These are phyloP conservation scores for Eucalyptus virginea DNA, from an alignment of 345 rosid genomes.

Conservation along the genomic window DNA sequence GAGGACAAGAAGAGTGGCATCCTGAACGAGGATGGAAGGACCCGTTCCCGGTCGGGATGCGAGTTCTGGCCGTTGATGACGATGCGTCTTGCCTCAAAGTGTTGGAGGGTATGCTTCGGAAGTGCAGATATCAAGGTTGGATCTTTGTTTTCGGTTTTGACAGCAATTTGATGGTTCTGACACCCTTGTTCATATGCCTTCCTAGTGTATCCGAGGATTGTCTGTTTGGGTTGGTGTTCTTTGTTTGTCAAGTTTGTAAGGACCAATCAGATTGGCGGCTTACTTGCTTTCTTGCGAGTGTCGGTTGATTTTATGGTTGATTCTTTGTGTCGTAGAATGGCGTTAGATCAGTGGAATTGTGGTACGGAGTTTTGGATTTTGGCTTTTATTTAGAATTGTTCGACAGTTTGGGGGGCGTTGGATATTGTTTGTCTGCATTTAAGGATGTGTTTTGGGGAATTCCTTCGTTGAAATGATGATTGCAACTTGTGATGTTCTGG, in stretches of 20 bases:
- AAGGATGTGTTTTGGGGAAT: background rate
- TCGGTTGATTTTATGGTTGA: background rate
- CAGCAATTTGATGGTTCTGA: background rate
- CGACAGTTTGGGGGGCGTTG: background rate
- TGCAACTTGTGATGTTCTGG: background rate
- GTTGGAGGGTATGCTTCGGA: conserved; percentile 21
- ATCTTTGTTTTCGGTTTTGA: background rate
- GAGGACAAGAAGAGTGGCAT: background rate
- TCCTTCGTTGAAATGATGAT: background rate
- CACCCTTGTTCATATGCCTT: background rate
- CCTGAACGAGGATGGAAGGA: background rate
- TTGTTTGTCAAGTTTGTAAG: background rate
- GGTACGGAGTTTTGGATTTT: background rate
- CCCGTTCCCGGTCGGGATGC: conserved; percentile 19
- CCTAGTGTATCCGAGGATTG: background rate
- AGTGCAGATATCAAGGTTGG: conserved; percentile 35
- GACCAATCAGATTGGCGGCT: background rate
- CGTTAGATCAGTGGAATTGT: background rate
- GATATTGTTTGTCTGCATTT: background rate
- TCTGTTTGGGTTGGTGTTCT: background rate
- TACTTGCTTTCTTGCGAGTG: background rate
- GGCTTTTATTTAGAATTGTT: background rate
- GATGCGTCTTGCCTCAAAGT: conserved; percentile 23
- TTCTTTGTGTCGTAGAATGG: background rate
- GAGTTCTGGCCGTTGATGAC: conserved; percentile 36